Base-by-base conservation (phyloP, 2,329 filamentous ascomycete genomes). In the Fusarium sp. region DNA sequence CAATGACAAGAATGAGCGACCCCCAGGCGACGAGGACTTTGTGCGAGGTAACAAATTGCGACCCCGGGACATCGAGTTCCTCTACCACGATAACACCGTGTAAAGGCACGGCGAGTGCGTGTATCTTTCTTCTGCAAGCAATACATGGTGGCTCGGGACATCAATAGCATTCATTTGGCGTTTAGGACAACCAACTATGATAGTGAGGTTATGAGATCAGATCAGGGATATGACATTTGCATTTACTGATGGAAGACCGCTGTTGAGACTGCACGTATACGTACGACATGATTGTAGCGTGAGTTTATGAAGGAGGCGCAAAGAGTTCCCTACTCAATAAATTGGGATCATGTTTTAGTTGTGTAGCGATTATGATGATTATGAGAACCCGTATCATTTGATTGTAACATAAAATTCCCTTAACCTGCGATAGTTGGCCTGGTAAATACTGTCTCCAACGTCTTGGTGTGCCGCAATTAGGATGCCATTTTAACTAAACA, bases 81-180 rank as follows among this genome's bases (percentile, higher is more conserved):
- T 92, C 65, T 99, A 97, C 73, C 92, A 99, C 73, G 95, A 99
- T 74, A 91, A 93, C 71, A 88, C 84, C 43, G 89, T 93, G 63
- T 91, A 41, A 53, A 46, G 15, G 17, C 13, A 27, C 17, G 25
- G 15, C 23, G 27, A 42, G 9, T 13, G 32, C 35, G 23, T 32
- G 49, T 33, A 32, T 19, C 35, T 35, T 39, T 32, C 38, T 37
- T 47, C 37, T 31, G 19, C 36, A 39, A 52, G 49, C 38, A 44
- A 32, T 33, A 45, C 38, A 37, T 42, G 25, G 36, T 47, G 47
- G n/a, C 41, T 60, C 37, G 42, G 54, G 42, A 47, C 47, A 53
- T 65, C 50, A 61, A 65, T 49, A 54, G 61, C 61, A 64, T 64
- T 65, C 53, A 45, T 59, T 65, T 65, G 62, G 62, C 62, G 62